A percentile compares a stretch with the other conserved stretches of the same genome.
Evolutionary conservation across 2,329 filamentous ascomycete species (phyloP).

Genomic region (Talaromyces rugulosus): DNA sequence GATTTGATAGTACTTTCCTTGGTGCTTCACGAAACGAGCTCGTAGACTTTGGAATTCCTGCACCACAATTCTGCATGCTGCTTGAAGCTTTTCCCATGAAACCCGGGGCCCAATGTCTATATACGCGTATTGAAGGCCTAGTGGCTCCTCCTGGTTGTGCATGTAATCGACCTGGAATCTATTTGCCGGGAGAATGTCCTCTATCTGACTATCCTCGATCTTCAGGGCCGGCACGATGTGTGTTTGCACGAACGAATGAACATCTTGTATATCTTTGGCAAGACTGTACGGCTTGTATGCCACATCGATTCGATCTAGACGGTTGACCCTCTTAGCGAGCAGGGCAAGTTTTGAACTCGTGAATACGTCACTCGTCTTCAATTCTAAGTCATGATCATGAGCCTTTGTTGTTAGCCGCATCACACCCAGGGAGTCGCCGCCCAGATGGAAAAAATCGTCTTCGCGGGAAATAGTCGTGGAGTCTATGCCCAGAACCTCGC

Average conservation of each 20-base stretch:
- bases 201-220: not conserved
- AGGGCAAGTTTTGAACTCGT: not conserved
- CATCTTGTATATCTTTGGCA: not conserved
- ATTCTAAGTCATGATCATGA: not conserved
- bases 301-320: too few relatives aligned
- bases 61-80: not conserved
- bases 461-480: constrained; percentile 16
- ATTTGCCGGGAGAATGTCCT: constrained; percentile 1
- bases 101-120: not conserved
- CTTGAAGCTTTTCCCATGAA: not conserved
- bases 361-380: not conserved
- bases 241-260: not conserved
- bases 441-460: constrained; percentile 21
- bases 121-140: constrained; percentile 5
- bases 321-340: not conserved
- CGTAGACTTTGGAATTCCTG: not conserved
- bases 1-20: not conserved
- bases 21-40: not conserved
- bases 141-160: not conserved
- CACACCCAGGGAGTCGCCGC: constrained; percentile 21
- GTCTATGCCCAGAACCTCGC: constrained; percentile 16
- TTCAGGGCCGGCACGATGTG: not conserved
- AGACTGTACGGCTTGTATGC: not conserved
- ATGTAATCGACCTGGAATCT: constrained; percentile 5
- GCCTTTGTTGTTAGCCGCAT: constrained; percentile 17